Conservation (phyloP, 306 rosid species). For the Pyrus betulifolia region DNA sequence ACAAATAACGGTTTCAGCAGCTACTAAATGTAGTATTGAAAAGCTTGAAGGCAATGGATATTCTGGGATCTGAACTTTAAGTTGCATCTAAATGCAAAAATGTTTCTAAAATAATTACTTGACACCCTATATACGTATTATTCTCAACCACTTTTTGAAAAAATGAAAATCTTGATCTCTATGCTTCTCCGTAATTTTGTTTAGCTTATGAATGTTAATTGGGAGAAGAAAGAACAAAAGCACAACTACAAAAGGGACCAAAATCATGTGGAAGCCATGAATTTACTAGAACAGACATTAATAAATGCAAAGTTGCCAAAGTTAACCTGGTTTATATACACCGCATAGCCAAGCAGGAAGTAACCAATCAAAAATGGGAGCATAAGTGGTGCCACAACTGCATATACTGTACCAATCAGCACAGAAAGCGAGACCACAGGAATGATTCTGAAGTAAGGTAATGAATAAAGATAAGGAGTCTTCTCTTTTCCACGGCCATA, state of each 20-base stretch:
- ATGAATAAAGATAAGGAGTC: slow-evolving; percentile 63
- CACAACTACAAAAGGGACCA: background rate
- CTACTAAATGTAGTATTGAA: too few species aligned
- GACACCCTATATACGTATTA: background rate
- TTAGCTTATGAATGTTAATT: background rate
- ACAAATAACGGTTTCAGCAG: too few species aligned
- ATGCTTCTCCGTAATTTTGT: background rate
- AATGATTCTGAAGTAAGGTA: slow-evolving; percentile 68
- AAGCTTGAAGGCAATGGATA: too few species aligned
- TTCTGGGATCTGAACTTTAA: background rate
- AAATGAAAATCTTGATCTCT: background rate
- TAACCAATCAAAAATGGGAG: slow-evolving; percentile 78
- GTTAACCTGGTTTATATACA: slow-evolving; percentile 50
- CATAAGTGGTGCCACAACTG: slow-evolving; percentile 73
- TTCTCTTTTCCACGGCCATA: slow-evolving; percentile 24
- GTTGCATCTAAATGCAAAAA: background rate
- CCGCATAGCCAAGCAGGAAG: slow-evolving; percentile 85
- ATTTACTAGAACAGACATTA: background rate
- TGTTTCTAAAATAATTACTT: background rate
- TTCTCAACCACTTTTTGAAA: background rate
- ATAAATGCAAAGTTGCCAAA: background rate
- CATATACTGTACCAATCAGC: slow-evolving; percentile 77
- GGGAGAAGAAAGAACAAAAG: background rate
- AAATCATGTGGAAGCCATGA: background rate
- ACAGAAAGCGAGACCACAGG: slow-evolving; percentile 64